phyloP scores from a whole-genome alignment of 345 rosid species.

The Iberis pinnata region DNA sequence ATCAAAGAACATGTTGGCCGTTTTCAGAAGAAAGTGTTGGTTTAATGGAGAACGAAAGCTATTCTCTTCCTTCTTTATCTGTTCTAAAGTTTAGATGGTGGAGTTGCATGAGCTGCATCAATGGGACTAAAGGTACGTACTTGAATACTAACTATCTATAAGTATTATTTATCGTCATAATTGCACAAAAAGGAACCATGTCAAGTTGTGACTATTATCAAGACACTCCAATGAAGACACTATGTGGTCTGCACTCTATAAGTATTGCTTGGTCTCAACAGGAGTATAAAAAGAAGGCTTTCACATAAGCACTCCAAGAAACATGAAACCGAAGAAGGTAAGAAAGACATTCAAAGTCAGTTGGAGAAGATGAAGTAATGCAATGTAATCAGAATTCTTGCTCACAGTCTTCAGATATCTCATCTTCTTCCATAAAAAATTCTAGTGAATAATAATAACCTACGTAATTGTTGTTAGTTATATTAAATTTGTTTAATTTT shows the following conservation, averaged over 20 bases:
- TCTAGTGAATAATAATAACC: background rate
- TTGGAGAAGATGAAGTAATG: slow-evolving; percentile 83
- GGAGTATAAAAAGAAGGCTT: slow-evolving; percentile 89
- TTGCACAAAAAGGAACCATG: slow-evolving; percentile 95
- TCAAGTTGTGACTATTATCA: slow-evolving; percentile 77
- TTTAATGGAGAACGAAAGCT: slow-evolving; percentile 28
- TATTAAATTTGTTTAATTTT: background rate
- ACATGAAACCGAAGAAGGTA: slow-evolving; percentile 65
- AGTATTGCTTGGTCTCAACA: slow-evolving; percentile 90
- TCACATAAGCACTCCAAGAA: slow-evolving; percentile 59
- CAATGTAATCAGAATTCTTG: slow-evolving; percentile 72
- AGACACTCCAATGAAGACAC: slow-evolving; percentile 86
- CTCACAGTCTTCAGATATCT: slow-evolving; percentile 70
- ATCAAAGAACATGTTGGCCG: slow-evolving; percentile 52
- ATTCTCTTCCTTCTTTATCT: slow-evolving; percentile 42
- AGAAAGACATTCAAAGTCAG: slow-evolving; percentile 49
- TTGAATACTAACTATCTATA: too few relatives aligned
- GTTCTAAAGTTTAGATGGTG: slow-evolving; percentile 52
- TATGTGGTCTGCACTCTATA: slow-evolving; percentile 69
- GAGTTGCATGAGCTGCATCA: slow-evolving; percentile 43
- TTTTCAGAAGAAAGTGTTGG: slow-evolving; percentile 39
- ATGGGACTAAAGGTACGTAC: slow-evolving; percentile 25
- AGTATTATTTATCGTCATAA: too few relatives aligned
- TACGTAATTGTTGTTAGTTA: background rate
- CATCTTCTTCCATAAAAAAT: too few relatives aligned